Base-by-base conservation (phyloP, 1,284 basidiomycete species). In the Moniliella sp. region DNA sequence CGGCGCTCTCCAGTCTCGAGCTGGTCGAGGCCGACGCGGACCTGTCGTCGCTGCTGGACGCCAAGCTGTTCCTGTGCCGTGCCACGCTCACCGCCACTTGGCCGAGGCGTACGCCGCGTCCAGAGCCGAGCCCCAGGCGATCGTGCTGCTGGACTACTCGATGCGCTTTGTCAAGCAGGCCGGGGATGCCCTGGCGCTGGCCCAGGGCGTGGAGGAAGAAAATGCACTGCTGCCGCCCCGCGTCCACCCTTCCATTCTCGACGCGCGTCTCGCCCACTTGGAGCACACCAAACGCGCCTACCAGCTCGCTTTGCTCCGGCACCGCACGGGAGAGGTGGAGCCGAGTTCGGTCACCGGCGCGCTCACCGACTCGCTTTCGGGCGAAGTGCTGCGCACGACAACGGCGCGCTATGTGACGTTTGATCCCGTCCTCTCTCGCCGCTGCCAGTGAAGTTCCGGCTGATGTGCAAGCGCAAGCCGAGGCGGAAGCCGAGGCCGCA, bases 21-120 rank as follows among this genome's bases (percentile, higher is more conserved):
- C 37, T 59, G 25, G 43, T 57, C 32, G 56, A 59, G 36, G 44
- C 45, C 11, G 49, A 59, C 33, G 48, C 56, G 13, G 54, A 59
- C 27, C 43, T 55, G 2, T 50, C 50, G 18, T 49, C 45, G 26
- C 38, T 59, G 13, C 37, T 59, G 18, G 56, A 59, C 30, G 51
- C 51, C 16, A 57, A 59, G 36, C 42, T 46, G 3, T 48, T 47
- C 2, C 51, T 53, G 45, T 57, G 53, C 47, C 40, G 46, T 15
- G 43, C 48, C 28, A 45, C 48, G 34, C 42, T 55, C 36, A 57
- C 7, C 37, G 39, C 18, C 45, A 50, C 21, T 43, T 59, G 11
- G 53, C 50, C 3, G 36, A 40, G 9, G 54, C 51, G 12, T 56
- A 50, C 36, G 29, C 36, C 9, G 39, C 46, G 27, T 42, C 48